Conservation (phyloP, 2,329 filamentous ascomycete species). For the Ophiosphaerella narmari region DNA sequence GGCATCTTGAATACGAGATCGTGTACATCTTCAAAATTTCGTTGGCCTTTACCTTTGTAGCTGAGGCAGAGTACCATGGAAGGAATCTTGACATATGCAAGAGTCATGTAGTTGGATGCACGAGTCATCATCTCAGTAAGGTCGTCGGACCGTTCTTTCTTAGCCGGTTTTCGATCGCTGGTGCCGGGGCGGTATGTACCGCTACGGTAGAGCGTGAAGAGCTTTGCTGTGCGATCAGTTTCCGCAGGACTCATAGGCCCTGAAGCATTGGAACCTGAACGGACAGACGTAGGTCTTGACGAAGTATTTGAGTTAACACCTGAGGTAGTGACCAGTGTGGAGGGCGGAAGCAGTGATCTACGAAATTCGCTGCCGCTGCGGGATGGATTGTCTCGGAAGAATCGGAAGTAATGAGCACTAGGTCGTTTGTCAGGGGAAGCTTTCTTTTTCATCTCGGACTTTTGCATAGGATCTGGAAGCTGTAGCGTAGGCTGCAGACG, state of each 20-base stretch:
- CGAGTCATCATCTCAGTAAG: slow-evolving; percentile 95
- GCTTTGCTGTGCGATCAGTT: slow-evolving; percentile 43
- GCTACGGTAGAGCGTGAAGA: slow-evolving; percentile 45
- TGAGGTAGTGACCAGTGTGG: slow-evolving; percentile 18
- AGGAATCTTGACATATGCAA: slow-evolving; percentile 92
- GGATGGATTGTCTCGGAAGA: slow-evolving; percentile 39
- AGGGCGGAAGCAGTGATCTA: slow-evolving; percentile 36
- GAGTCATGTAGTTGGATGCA: slow-evolving; percentile 96
- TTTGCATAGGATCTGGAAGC: slow-evolving; percentile 52
- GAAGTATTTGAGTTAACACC: slow-evolving; percentile 16
- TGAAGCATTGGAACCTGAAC: slow-evolving; percentile 31
- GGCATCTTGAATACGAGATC: slow-evolving; percentile 97
- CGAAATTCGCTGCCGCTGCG: slow-evolving; percentile 39
- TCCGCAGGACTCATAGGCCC: slow-evolving; percentile 29
- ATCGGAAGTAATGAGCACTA: slow-evolving; percentile 40
- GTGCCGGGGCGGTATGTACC: slow-evolving; percentile 42
- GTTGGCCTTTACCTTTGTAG: slow-evolving; percentile 94
- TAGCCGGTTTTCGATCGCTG: slow-evolving; percentile 50
- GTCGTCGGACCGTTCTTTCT: slow-evolving; percentile 78
- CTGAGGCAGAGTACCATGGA: slow-evolving; percentile 94
- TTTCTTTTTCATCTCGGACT: slow-evolving; percentile 35
- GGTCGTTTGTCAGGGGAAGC: slow-evolving; percentile 26
- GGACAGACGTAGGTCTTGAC: slow-evolving; percentile 36
- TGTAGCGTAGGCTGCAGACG: slow-evolving; percentile 81
- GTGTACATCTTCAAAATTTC: slow-evolving; percentile 95